Evolutionary conservation across 306 rosid genomes (phyloP).

Genomic region (Sophora flavescens): DNA sequence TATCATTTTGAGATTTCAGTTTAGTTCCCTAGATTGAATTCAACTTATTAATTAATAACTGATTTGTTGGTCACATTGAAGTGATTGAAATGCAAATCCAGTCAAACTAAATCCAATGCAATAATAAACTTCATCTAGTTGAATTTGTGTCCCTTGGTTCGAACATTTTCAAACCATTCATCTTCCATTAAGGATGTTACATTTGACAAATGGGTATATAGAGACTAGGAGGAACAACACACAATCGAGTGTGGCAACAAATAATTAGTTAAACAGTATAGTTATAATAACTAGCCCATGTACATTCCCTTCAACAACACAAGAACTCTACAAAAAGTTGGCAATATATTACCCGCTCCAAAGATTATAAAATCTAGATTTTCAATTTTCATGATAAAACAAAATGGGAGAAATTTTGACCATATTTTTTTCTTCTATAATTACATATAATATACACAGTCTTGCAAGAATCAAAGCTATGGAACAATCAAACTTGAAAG

Average conservation of each 20-base stretch:
- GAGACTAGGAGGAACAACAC: not conserved
- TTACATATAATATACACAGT: conserved; percentile 36
- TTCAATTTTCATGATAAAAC: not conserved
- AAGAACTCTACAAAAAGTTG: not conserved
- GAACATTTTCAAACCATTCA: no score
- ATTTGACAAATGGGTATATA: no score
- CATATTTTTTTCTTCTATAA: conserved; percentile 11
- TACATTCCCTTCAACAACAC: not conserved
- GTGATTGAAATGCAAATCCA: no score
- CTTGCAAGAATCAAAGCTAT: conserved; percentile 28
- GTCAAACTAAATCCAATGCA: no score
- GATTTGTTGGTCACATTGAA: no score
- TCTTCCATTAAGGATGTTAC: no score
- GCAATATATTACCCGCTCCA: not conserved
- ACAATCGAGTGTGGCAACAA: not conserved
- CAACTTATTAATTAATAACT: no score
- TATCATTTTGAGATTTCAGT: not conserved
- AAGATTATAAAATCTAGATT: not conserved
- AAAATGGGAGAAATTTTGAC: not conserved
- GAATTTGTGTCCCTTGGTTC: not conserved
- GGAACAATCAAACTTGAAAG: conserved; percentile 5
- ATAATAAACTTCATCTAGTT: no score
- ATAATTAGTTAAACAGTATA: not conserved
- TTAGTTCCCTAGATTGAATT: no score
- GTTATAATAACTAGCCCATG: not conserved